Percentiles rank a stretch among this genome's conserved stretches.
Evolutionary conservation across 2,329 filamentous ascomycete species (phyloP).

Genomic region (Lasiodiplodia gonubiensis): DNA sequence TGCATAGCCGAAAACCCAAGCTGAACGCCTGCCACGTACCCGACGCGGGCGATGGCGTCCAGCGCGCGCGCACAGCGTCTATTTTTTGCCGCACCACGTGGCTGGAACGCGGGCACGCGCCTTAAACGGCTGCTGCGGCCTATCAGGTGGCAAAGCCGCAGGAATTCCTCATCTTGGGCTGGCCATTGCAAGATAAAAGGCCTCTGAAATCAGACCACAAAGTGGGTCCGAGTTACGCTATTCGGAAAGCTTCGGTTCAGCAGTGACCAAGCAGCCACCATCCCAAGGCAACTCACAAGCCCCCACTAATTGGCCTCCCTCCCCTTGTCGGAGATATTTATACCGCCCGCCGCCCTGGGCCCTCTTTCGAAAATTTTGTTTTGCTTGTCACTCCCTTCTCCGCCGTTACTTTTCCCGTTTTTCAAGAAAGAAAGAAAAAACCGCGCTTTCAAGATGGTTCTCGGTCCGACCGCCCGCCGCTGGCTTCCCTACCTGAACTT

Average conservation of each 20-base stretch:
- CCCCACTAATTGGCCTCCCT: neutral
- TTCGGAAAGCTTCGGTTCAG: slow-evolving; percentile 26
- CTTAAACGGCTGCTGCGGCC: neutral
- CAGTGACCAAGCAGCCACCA: slow-evolving; percentile 12
- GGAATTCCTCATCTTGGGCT: slow-evolving; percentile 15
- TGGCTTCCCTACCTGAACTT: slow-evolving; percentile 57
- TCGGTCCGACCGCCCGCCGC: slow-evolving; percentile 27
- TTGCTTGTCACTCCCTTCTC: slow-evolving; percentile 21
- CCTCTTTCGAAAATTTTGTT: slow-evolving; percentile 6
- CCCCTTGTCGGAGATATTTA: slow-evolving; percentile 6
- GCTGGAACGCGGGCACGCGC: neutral
- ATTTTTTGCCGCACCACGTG: slow-evolving; percentile 21
- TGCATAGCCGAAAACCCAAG: neutral
- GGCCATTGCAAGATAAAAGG: slow-evolving; percentile 24
- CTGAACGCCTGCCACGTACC: slow-evolving; percentile 15
- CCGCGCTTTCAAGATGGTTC: slow-evolving; percentile 19
- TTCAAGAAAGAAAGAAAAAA: neutral
- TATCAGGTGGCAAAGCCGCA: neutral
- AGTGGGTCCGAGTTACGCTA: slow-evolving; percentile 25
- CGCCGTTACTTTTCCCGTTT: neutral
- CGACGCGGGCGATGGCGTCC: neutral
- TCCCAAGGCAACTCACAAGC: neutral
- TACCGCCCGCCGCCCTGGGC: slow-evolving; percentile 18
- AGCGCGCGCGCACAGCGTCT: neutral
- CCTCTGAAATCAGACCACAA: slow-evolving; percentile 28